Evolutionary conservation across 176 grass and related monocot genomes (phyloP).

Genomic region (Typha latifolia): DNA sequence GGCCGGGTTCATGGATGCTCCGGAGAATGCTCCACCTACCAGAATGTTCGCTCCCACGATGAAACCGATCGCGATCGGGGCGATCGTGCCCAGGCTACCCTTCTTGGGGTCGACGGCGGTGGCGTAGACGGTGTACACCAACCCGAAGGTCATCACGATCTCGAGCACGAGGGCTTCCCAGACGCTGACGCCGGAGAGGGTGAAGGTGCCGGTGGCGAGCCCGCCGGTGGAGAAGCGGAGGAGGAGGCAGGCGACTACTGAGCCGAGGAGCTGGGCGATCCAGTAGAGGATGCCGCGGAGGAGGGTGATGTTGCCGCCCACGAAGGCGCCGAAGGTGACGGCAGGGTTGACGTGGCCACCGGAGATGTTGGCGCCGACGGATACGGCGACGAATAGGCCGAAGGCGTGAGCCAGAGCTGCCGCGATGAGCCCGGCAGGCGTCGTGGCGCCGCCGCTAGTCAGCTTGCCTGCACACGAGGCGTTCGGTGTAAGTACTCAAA

Average conservation of each 20-base stretch:
- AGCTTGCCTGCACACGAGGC: slow-evolving; percentile 52
- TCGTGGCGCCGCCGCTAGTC: slow-evolving; percentile 13
- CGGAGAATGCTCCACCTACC: slow-evolving; percentile 64
- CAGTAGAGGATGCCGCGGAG: slow-evolving; percentile 79
- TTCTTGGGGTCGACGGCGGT: slow-evolving; percentile 82
- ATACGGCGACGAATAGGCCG: slow-evolving; percentile 80
- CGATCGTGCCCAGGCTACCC: slow-evolving; percentile 77
- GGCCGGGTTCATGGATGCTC: slow-evolving; percentile 97
- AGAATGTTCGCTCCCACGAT: slow-evolving; percentile 94
- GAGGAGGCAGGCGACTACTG: slow-evolving; percentile 60
- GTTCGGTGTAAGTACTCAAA: background rate
- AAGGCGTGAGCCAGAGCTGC: slow-evolving; percentile 78
- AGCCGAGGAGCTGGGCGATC: slow-evolving; percentile 83
- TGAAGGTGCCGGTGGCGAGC: slow-evolving; percentile 54
- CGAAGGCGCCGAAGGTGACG: slow-evolving; percentile 86
- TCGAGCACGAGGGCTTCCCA: slow-evolving; percentile 69
- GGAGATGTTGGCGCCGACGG: slow-evolving; percentile 89
- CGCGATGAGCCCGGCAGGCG: slow-evolving; percentile 47
- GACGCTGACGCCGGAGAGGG: slow-evolving; percentile 40
- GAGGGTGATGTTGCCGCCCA: slow-evolving; percentile 95
- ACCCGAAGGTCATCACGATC: slow-evolving; percentile 97
- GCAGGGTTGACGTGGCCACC: slow-evolving; percentile 97
- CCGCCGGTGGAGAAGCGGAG: slow-evolving; percentile 75
- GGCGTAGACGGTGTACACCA: slow-evolving; percentile 96
- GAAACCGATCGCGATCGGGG: slow-evolving; percentile 90